Conservation (phyloP, 129 eudicot genomes). For the Sambucus nigra region DNA sequence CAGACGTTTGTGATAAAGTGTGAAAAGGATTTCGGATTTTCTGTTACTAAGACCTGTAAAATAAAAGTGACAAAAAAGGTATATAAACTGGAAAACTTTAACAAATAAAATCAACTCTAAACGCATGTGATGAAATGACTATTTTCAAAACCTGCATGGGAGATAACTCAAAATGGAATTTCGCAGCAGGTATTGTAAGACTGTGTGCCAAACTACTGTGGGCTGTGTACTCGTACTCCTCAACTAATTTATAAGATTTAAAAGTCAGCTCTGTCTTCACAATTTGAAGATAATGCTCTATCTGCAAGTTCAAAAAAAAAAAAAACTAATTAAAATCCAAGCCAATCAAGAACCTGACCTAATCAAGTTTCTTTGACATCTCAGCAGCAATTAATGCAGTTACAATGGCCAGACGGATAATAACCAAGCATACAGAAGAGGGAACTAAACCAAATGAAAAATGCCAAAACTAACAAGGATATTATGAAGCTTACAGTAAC, state of each 20-base stretch:
- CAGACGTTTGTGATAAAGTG: slow-evolving; percentile 90
- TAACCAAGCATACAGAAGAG: background rate
- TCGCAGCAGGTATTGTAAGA: slow-evolving; percentile 59
- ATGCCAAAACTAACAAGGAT: background rate
- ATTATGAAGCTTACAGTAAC: slow-evolving; percentile 51
- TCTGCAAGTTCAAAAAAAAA: slow-evolving; percentile 33
- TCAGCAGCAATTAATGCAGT: background rate
- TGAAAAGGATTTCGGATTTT: slow-evolving; percentile 55
- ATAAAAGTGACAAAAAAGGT: background rate
- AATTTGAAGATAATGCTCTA: slow-evolving; percentile 89
- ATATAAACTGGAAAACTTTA: background rate
- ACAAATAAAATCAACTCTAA: background rate
- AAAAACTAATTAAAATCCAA: background rate
- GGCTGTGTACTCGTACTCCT: slow-evolving; percentile 88
- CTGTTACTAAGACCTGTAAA: slow-evolving; percentile 67
- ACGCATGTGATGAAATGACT: background rate
- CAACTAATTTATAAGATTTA: slow-evolving; percentile 52
- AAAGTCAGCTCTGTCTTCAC: slow-evolving; percentile 90
- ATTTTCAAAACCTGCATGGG: slow-evolving; percentile 77
- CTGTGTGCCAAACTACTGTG: slow-evolving; percentile 90
- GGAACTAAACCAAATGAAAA: background rate
- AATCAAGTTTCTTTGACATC: background rate
- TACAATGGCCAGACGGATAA: too few species aligned
- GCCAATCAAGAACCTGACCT: background rate
- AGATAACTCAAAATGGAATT: slow-evolving; percentile 77